Base-by-base conservation (phyloP, 768 basidiomycete species). In the Lactifluus hygrophoroides region DNA sequence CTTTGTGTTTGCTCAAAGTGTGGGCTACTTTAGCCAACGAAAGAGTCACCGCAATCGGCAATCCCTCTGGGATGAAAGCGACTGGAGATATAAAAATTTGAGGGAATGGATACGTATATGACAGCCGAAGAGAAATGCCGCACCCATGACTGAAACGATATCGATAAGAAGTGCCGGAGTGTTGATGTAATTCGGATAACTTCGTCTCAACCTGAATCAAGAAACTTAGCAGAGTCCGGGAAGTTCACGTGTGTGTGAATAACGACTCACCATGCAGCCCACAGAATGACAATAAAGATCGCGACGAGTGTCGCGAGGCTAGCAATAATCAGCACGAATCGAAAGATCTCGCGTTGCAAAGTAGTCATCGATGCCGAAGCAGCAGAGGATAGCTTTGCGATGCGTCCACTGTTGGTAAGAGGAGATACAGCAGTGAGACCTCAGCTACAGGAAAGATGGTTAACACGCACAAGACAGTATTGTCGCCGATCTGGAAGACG, bases 241-340 rank as follows among this genome's bases (percentile, higher is more conserved):
- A 30, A 49, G 53, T 27, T 37, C n/a, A n/a, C n/a, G n/a, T n/a
- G n/a, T 49, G 64, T 61, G 28, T n/a, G 5, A 51, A 5, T 5
- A 11, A 8, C 9, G 62, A n/a, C 69, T 62, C 71, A 67, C 72
- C 75, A 75, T 44, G 71, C 69, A 25, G 67, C 69, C 75, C 74
- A 81, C 38, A 74, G 64, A 62, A 80, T 76, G 49, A 80, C 76
- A 58, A 83, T 82, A 58, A 81, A 75, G 16, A 76, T 32, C n/a
- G 78, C 76, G 13, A 80, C 70, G 13, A 66, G 40, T 11, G 74
- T 60, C 1, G 81, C 80, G 42, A 81, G 65, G 27, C 69, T 60
- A 0, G 76, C 76, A 55, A 82, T 82, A 63, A 81, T 79, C 11
- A 75, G 55, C 19, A 84, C 79, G 63, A 84, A 80, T 37, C 79